Conservation (phyloP, 805 yeast species). For the Metschnikowia santaceciliae region DNA sequence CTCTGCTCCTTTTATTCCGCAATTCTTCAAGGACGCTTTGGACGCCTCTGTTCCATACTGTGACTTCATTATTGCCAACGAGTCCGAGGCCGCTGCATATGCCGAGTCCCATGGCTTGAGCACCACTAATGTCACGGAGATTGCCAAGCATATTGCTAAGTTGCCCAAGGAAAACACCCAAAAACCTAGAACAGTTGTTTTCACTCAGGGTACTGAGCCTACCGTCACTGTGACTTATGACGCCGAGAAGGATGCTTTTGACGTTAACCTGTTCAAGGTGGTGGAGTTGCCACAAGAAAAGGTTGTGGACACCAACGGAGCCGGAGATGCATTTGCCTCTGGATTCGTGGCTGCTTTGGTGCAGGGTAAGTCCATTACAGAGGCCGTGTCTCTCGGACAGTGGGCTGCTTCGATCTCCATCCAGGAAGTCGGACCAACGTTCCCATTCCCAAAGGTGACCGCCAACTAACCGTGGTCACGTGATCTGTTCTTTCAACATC, state of each 20-base stretch:
- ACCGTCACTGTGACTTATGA: constrained; percentile 72
- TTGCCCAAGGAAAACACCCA: constrained; percentile 67
- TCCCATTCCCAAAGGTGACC: constrained; percentile 72
- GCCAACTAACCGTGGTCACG: constrained; percentile 16
- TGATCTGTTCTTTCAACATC: constrained; percentile 12
- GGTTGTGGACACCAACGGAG: constrained; percentile 94
- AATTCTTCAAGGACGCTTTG: constrained; percentile 89
- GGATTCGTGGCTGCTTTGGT: constrained; percentile 91
- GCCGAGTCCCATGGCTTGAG: constrained; percentile 77
- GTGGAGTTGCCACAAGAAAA: constrained; percentile 62
- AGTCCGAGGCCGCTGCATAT: constrained; percentile 92
- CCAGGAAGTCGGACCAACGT: constrained; percentile 92
- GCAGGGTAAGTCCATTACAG: constrained; percentile 57
- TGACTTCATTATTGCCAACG: constrained; percentile 91
- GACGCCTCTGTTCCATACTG: constrained; percentile 79
- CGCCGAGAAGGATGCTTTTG: constrained; percentile 42
- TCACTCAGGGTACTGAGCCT: constrained; percentile 94
- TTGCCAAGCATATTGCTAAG: constrained; percentile 79
- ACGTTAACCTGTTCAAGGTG: constrained; percentile 58
- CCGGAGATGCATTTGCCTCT: constrained; percentile 98
- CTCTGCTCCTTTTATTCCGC: constrained; percentile 95
- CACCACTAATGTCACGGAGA: constrained; percentile 59
- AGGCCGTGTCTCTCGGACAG: constrained; percentile 80
- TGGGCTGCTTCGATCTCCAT: constrained; percentile 93
- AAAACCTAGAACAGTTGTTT: constrained; percentile 79